A percentile compares a stretch with the other conserved stretches of the same genome.
These are phyloP conservation scores for Zalaria obscura DNA, from an alignment of 2,329 filamentous ascomycete species.

Conservation along the genomic window DNA sequence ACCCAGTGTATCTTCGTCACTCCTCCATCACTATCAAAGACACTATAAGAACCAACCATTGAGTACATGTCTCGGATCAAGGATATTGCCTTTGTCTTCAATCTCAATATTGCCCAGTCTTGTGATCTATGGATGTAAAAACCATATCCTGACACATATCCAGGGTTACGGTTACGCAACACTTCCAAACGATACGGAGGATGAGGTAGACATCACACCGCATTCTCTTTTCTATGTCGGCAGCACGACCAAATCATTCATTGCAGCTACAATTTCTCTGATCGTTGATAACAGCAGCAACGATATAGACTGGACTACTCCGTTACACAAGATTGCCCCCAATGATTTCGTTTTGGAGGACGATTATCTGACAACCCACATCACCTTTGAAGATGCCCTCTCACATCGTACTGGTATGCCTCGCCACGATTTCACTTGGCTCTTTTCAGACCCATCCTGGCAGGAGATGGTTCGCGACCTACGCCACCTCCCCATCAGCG, in stretches of 20 bases:
- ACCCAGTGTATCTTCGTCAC: too few relatives aligned
- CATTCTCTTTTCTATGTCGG: constrained; percentile 15
- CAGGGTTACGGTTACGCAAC: constrained; percentile 12
- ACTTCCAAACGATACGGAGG: constrained; percentile 4
- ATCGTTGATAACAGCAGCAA: constrained; percentile 15
- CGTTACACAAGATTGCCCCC: constrained; percentile 19
- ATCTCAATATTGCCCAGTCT: neutral
- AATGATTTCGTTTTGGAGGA: constrained; percentile 21
- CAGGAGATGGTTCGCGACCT: constrained; percentile 26
- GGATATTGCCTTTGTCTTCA: neutral
- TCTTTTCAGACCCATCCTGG: constrained; percentile 13
- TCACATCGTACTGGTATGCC: constrained; percentile 22
- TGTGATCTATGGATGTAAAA: too few relatives aligned
- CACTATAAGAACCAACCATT: too few relatives aligned
- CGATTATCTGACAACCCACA: constrained; percentile 13
- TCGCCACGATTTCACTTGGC: constrained; percentile 15
- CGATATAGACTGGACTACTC: constrained; percentile 21
- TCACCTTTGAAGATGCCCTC: constrained; percentile 20
- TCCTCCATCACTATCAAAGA: too few relatives aligned
- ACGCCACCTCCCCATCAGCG: constrained; percentile 26
- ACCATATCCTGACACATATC: neutral
- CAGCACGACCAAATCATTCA: constrained; percentile 19
- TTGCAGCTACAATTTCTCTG: constrained; percentile 11
- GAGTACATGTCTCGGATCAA: neutral
- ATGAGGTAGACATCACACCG: constrained; percentile 9